These are phyloP conservation scores for Penicillium pulvis DNA, from an alignment of 495 filamentous ascomycete species.

Conservation along the genomic window DNA sequence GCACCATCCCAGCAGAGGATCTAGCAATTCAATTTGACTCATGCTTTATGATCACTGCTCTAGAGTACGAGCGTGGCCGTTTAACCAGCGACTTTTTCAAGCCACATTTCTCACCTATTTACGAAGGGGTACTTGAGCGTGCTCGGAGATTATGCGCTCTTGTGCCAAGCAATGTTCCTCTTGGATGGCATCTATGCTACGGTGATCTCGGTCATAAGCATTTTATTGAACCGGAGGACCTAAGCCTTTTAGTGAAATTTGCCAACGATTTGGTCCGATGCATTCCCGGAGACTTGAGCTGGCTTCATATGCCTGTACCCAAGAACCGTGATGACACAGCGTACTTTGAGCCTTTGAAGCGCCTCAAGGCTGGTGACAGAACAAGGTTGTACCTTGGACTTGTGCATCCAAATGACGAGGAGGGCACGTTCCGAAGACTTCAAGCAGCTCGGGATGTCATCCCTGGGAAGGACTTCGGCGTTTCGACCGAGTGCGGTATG, in stretches of 20 bases:
- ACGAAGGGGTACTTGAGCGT: conserved; percentile 38
- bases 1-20: conserved; percentile 40
- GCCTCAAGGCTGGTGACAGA: conserved; percentile 18
- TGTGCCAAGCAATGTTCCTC: conserved; percentile 34
- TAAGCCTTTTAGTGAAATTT: conserved; percentile 30
- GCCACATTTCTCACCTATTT: conserved; percentile 36
- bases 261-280: conserved; percentile 21
- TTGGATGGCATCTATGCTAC: conserved; percentile 51
- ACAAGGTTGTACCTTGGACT: conserved; percentile 39
- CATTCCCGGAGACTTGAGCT: conserved; percentile 23
- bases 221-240: conserved; percentile 43
- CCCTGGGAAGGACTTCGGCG: conserved; percentile 26
- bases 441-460: conserved; percentile 30
- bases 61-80: conserved; percentile 28
- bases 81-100: conserved; percentile 16
- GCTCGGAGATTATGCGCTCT: conserved; percentile 25
- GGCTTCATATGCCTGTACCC: conserved; percentile 49
- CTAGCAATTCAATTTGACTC: conserved; percentile 49
- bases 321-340: conserved; percentile 32
- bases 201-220: conserved; percentile 44
- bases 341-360: conserved; percentile 36
- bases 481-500: conserved; percentile 48
- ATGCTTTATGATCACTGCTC: conserved; percentile 34
- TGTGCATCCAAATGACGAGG: conserved; percentile 41
- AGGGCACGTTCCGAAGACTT: conserved; percentile 41